Evolutionary conservation across 1,139 yeast species (phyloP).

Genomic region (Trichomonascaceae sp.): DNA sequence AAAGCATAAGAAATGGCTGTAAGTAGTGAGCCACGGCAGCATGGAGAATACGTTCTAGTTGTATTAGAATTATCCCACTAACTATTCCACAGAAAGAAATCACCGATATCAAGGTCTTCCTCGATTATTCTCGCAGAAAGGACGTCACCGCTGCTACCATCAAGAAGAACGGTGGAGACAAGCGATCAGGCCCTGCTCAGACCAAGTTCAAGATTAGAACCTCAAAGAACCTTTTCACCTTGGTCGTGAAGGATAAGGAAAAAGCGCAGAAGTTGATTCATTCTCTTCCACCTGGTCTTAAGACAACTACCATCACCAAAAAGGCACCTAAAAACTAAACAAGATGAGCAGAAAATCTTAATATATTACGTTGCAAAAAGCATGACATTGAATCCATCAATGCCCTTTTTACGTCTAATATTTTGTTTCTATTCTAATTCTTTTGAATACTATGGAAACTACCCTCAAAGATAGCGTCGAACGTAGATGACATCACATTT

Average conservation of each 20-base stretch:
- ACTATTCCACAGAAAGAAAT: conserved; percentile 46
- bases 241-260: conserved; percentile 91
- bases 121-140: conserved; percentile 94
- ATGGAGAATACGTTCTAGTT: background rate
- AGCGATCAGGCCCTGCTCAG: conserved; percentile 88
- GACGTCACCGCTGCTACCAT: conserved; percentile 92
- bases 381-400: background rate
- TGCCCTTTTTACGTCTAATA: background rate
- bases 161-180: conserved; percentile 59
- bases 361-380: background rate
- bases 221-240: conserved; percentile 88
- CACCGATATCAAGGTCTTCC: conserved; percentile 95
- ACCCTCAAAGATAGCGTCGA: conserved; percentile 14
- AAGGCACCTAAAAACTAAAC: conserved; percentile 7
- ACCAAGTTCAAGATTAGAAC: conserved; percentile 99
- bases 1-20: conserved; percentile 18
- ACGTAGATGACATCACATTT: conserved; percentile 56
- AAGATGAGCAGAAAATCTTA: background rate
- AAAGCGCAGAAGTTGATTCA: conserved; percentile 98
- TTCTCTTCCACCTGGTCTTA: conserved; percentile 94
- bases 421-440: background rate
- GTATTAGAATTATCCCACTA: background rate
- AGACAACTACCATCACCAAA: conserved; percentile 41
- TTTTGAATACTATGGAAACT: background rate
- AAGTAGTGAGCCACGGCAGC: conserved; percentile 8